Base-by-base conservation (phyloP, 2,329 filamentous ascomycete species). In the Botryosphaeria dothidea region DNA sequence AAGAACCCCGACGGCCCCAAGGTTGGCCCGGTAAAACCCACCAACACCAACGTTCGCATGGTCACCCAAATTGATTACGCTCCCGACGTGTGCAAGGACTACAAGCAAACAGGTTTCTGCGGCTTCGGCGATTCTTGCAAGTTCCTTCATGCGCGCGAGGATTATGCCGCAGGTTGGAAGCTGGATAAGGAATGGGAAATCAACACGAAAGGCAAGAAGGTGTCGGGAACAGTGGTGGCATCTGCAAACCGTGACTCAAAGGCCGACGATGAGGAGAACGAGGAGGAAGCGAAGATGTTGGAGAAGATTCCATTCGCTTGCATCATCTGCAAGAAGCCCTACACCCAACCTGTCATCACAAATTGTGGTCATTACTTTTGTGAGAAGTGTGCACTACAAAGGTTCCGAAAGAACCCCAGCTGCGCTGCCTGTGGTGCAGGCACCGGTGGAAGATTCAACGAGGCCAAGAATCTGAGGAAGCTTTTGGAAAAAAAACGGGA, bases 321-420 rank as follows among this genome's bases (percentile, higher is more conserved):
- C 77, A 87, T 96, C 68, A 92, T 97, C 67, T 97, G 93, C 82
- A 88, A 89, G 71, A 85, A 88, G 41, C 78, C 88, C 1, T 97
- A 97, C 78, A 90, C 88, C 71, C 84, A 86, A 65, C 94, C 95
- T 0, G 86, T 98, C 13, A 82, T 94, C 25, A 98, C 95, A 13
- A 90, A 92, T 69, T 99, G 95, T 70, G 91, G 92, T 0, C 95
- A 99, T 77, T 98, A 98, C 77, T 98, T 98, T 74, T 99, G 95
- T 75, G 91, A 97, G 77, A 83, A 85, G 1, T 99, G 95, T 77
- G 95, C 95, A 27, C 81, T 98, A 71, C 88, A 91, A 74, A 82
- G 93, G 69, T 98, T 97, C 75, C 85, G 91, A 68, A 95, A 92
- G 74, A 92, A 93, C 71, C 93, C 93, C 3, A 88, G 87, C 2